Evolutionary conservation across 805 yeast genomes (phyloP), one percentile per base, ranked within the genome.

Genomic region (Suhomyces emberorum): DNA sequence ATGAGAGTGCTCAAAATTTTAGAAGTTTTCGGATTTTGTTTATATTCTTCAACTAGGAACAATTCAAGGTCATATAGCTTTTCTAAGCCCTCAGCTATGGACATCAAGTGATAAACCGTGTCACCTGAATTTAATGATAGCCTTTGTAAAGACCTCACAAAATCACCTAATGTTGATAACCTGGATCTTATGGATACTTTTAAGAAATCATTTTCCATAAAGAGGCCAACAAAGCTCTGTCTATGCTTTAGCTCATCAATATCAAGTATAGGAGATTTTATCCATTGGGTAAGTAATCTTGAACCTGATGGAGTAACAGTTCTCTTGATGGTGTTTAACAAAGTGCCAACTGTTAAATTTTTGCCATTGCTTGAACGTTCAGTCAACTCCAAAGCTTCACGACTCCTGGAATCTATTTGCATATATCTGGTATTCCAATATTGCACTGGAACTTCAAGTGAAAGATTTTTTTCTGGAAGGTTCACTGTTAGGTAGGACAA

Each of bases 241-340:
- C 98, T 65, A 14, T 55, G 49, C 12, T 55, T 56, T 10, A 93
- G 77, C 42, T 77, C 83, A 0, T 53, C 48, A 0, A 74, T 49
- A 48, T 82, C 74, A 7, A 83, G 70, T 0, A 86, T 72, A 0
- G 98, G 98, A 2, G 87, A 78, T 17, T 85, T 70, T 4, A 91
- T 61, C 96, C 97, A 88, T 35, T 81, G 79, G 6, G 81, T 74
- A 9, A 93, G 61, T n/a, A 84, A 52, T 28, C 98, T 65, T 0
- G 95, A 65, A 0, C 98, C 98, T 0, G 93, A 79, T 1, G 81
- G 70, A 0, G 98, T 88, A 3, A 75, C 77, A 0, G 98, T 91
- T 35, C 83, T 64, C 39, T 77, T 75, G 3, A 93, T 73, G 0
- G 83, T 72, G n/a, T 77, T 74, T 4, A 86, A 64, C 15, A 91